These are phyloP conservation scores for Metarhizium album DNA, from an alignment of 2,329 filamentous ascomycete species.

Conservation along the genomic window DNA sequence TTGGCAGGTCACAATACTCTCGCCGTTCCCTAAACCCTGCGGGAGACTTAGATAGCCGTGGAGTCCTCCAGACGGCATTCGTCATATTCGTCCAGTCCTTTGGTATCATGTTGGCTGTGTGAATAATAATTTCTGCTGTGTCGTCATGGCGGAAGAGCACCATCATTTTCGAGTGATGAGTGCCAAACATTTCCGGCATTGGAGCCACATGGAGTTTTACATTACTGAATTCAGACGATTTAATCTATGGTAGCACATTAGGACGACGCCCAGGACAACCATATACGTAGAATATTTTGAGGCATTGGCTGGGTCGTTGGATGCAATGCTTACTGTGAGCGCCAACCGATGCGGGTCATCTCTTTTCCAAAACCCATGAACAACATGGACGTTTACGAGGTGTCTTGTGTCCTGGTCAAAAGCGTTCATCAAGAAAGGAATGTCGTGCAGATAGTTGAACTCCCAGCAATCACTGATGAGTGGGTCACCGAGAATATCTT, in stretches of 20 bases:
- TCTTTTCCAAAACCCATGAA: slow-evolving; percentile 55
- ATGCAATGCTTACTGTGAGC: slow-evolving; percentile 39
- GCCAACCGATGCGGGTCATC: slow-evolving; percentile 49
- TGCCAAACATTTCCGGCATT: slow-evolving; percentile 77
- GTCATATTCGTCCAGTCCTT: slow-evolving; percentile 84
- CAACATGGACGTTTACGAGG: slow-evolving; percentile 40
- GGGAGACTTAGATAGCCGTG: slow-evolving; percentile 45
- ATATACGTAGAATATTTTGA: not conserved
- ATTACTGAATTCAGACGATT: slow-evolving; percentile 50
- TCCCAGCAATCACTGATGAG: slow-evolving; percentile 63
- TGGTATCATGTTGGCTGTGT: slow-evolving; percentile 85
- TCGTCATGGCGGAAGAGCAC: slow-evolving; percentile 70
- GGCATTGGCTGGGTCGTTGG: not conserved
- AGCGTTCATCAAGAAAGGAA: slow-evolving; percentile 43
- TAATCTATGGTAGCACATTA: slow-evolving; percentile 6
- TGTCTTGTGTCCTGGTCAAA: slow-evolving; percentile 41
- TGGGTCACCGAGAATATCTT: slow-evolving; percentile 62
- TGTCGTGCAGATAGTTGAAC: slow-evolving; percentile 57
- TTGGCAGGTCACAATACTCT: slow-evolving; percentile 5
- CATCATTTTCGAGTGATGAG: slow-evolving; percentile 81
- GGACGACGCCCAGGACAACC: not conserved
- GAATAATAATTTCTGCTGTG: slow-evolving; percentile 67
- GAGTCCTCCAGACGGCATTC: slow-evolving; percentile 72
- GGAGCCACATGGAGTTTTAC: slow-evolving; percentile 62
- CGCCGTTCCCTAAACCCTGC: not conserved